Evolutionary conservation across 169 alveolate genomes (phyloP), one percentile per base, ranked within the genome.

Genomic region (Plasmodium cynomolgi): DNA sequence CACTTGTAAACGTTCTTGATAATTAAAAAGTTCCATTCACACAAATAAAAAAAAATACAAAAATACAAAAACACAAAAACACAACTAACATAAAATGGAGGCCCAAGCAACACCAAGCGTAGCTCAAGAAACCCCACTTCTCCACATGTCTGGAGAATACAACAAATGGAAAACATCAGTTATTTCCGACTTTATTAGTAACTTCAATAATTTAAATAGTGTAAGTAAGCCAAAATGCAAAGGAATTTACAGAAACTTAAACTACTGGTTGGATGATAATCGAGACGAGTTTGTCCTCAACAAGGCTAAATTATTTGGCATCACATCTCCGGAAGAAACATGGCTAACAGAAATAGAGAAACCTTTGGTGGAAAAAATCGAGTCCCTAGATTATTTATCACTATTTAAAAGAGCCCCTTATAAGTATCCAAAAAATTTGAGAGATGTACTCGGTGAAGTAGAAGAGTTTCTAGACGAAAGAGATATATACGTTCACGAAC

Each of bases 401-500:
- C 13, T 75, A 75, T 75, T 75, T 75, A 75, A 29, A 15, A 75
- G 83, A 75, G 56, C 47, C 37, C 83, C 83, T 9, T 26, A 75
- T 75, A 75, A 34, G 20, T 75, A 34, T 75, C 83, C 56, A 75
- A 75, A 75, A 75, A 26, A 5, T 75, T 26, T 75, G 6, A 75
- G 83, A 34, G 56, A 34, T 75, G 56, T 75, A 31, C n/a, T 75
- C 9, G 83, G 83, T 0, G 56, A 75, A 75, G 26, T 75, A 31
- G 83, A 75, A 34, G 83, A 75, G 3, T 75, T 75, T 34, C n/a
- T 75, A 75, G 58, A 75, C n/a, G 83, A 31, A 34, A 75, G 83
- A 75, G 83, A 75, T 75, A 75, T 31, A 17, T 34, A 33, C 23
- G 4, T 34, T 0, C 31, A 75, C 4, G 56, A 75, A 75, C 26